Conservation (phyloP, 768 basidiomycete genomes). For the Lactarius hatsudake region DNA sequence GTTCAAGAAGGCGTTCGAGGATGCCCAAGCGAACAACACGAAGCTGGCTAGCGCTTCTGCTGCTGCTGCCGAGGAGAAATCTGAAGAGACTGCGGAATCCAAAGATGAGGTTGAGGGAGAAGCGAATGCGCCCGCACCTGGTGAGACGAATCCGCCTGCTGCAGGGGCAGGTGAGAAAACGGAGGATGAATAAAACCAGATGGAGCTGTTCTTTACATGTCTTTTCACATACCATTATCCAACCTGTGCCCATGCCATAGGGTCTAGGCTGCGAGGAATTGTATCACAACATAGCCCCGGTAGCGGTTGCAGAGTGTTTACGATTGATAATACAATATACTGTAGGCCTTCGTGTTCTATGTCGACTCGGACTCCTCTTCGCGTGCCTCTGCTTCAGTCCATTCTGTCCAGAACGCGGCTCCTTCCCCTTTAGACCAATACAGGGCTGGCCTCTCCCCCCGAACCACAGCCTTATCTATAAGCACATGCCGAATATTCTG, state of each 20-base stretch:
- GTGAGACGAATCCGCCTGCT: slow-evolving; percentile 28
- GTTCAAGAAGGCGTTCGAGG: slow-evolving; percentile 89
- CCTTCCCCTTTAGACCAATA: slow-evolving; percentile 76
- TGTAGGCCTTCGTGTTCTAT: slow-evolving; percentile 15
- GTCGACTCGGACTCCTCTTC: slow-evolving; percentile 12
- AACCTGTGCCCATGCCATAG: slow-evolving; percentile 8
- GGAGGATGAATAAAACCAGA: slow-evolving; percentile 29
- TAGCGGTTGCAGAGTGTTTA: slow-evolving; percentile 14
- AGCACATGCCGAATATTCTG: slow-evolving; percentile 82
- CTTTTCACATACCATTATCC: slow-evolving; percentile 27
- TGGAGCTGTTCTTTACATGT: slow-evolving; percentile 19
- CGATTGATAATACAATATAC: slow-evolving; percentile 25
- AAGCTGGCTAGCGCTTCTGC: slow-evolving; percentile 31
- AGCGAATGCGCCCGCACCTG: slow-evolving; percentile 31
- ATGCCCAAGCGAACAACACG: slow-evolving; percentile 69
- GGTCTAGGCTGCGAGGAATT: slow-evolving; percentile 7
- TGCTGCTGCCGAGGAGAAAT: slow-evolving; percentile 35
- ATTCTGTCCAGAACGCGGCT: slow-evolving; percentile 70
- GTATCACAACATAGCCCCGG: slow-evolving; percentile 14
- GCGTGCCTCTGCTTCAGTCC: slow-evolving; percentile 63
- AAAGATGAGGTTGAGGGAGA: slow-evolving; percentile 32
- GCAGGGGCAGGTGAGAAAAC: slow-evolving; percentile 40
- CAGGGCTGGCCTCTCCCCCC: slow-evolving; percentile 56
- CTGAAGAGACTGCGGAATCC: slow-evolving; percentile 32
- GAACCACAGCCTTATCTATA: slow-evolving; percentile 68